Conservation (phyloP, 306 rosid genomes). For the Pterocarpus macrocarpus region DNA sequence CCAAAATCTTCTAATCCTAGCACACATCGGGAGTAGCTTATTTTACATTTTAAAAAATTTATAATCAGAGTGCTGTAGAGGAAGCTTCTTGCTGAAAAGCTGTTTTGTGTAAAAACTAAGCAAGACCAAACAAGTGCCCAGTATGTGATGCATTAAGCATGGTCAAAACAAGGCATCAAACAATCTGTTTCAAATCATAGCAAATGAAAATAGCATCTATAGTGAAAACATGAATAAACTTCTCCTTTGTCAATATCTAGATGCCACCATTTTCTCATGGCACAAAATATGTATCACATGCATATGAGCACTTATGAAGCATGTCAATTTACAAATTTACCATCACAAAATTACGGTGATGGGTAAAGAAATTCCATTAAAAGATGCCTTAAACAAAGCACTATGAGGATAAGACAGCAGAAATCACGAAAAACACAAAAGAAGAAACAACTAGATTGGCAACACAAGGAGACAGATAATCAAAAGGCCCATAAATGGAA, state of each 20-base stretch:
- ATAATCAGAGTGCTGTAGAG: slow-evolving; percentile 11
- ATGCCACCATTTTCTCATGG: not conserved
- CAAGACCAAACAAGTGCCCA: not conserved
- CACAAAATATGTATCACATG: not conserved
- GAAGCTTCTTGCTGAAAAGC: slow-evolving; percentile 6
- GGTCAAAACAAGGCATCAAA: not conserved
- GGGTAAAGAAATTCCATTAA: not conserved
- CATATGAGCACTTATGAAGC: not conserved
- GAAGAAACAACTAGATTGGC: slow-evolving; percentile 4
- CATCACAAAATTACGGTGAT: not conserved
- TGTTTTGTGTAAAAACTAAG: slow-evolving; percentile 2
- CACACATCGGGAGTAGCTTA: slow-evolving; percentile 3
- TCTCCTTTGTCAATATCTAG: not conserved
- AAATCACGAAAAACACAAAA: slow-evolving; percentile 9
- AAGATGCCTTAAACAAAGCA: slow-evolving; percentile 20
- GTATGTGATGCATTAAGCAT: not conserved
- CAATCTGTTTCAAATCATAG: not conserved
- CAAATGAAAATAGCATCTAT: not conserved
- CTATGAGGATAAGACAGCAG: slow-evolving; percentile 5
- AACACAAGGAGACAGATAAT: slow-evolving; percentile 5
- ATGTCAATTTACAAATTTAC: not conserved
- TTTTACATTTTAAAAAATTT: slow-evolving; percentile 1
- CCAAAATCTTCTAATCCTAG: slow-evolving; percentile 11
- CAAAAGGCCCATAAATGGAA: not conserved
- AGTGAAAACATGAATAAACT: not conserved